A percentile compares a stretch with the other conserved stretches of the same genome.
Conservation (phyloP, 2,329 filamentous ascomycete species). For the Xylaria arbuscula region DNA sequence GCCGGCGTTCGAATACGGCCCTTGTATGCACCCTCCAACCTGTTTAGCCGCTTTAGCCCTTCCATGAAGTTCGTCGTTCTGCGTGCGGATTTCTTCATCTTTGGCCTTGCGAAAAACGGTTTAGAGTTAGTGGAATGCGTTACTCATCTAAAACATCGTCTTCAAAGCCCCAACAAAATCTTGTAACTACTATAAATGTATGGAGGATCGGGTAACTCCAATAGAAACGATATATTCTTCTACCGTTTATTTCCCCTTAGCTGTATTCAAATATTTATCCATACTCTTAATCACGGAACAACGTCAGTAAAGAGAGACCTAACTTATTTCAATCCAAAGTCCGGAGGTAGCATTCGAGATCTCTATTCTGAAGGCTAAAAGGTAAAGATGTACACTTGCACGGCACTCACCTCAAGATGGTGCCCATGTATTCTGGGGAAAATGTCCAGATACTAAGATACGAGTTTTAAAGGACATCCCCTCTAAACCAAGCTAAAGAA, state of each 20-base stretch:
- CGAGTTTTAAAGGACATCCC: too few relatives aligned
- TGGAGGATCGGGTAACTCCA: neutral
- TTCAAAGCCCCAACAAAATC: neutral
- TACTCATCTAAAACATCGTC: conserved; percentile 14
- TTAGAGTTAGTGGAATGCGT: conserved; percentile 31
- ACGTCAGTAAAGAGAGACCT: too few relatives aligned
- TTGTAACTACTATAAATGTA: neutral
- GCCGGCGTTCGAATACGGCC: conserved; percentile 21
- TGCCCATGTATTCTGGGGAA: too few relatives aligned
- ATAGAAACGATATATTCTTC: neutral
- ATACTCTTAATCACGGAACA: neutral
- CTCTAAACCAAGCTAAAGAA: too few relatives aligned
- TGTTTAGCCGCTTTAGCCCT: conserved; percentile 35
- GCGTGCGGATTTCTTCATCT: conserved; percentile 42
- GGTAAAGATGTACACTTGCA: too few relatives aligned
- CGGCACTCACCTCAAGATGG: too few relatives aligned
- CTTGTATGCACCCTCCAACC: conserved; percentile 35
- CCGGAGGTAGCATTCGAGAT: too few relatives aligned
- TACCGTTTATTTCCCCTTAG: neutral
- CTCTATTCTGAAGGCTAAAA: too few relatives aligned
- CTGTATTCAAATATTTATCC: neutral
- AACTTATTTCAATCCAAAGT: too few relatives aligned
- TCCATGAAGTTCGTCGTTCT: conserved; percentile 41
- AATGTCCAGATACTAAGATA: too few relatives aligned
- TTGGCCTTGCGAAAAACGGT: conserved; percentile 39